Base-by-base conservation (phyloP, 352 stramenopile genomes). In the Blastocystis sp. region DNA sequence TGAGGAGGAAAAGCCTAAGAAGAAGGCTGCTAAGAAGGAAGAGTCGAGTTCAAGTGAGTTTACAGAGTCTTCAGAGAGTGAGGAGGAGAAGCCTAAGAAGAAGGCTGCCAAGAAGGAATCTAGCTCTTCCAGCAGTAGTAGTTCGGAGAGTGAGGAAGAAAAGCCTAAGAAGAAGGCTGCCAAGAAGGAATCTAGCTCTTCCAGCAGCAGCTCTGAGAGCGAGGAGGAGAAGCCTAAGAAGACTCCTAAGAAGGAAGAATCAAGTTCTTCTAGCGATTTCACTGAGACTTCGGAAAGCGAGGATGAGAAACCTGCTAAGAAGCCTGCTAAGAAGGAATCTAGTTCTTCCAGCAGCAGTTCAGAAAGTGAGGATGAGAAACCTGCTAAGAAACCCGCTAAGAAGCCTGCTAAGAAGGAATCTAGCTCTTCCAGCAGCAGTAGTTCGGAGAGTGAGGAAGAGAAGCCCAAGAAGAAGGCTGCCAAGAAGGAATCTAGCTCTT, bases 141-240 rank as follows among this genome's bases (percentile, higher is more conserved):
- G 14, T 16, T 65, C 27, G 0, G 58, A 46, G 16, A 32, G 21
- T 32, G 46, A 67, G 39, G 74, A 85, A 21, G 35, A 67, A 46
- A 69, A 85, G 49, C 52, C 49, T 0, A 63, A 57, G 43, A 49
- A 78, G 52, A 67, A 69, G 52, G 74, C 21, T 69, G 42, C 46
- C 4, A 83, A 71, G 49, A 85, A 85, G 59, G 49, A 73, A n/a
- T 51, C 32, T 3, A 67, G 42, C 37, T 43, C 24, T 67, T 73
- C 56, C 19, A 56, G 19, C 19, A 43, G 12, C 19, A 54, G 27
- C 5, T 85, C 74, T n/a, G 74, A 85, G 59, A 51, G 19, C 14
- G 59, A 85, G 59, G 56, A 67, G 19, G 74, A 67, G 37, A 85
- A 85, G 59, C 59, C 74, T 37, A 78, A 78, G 67, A 78, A 78